Evolutionary conservation across 1,139 yeast species (phyloP), one percentile per base, ranked within the genome.

Genomic region (Saccharomyces hybrid): DNA sequence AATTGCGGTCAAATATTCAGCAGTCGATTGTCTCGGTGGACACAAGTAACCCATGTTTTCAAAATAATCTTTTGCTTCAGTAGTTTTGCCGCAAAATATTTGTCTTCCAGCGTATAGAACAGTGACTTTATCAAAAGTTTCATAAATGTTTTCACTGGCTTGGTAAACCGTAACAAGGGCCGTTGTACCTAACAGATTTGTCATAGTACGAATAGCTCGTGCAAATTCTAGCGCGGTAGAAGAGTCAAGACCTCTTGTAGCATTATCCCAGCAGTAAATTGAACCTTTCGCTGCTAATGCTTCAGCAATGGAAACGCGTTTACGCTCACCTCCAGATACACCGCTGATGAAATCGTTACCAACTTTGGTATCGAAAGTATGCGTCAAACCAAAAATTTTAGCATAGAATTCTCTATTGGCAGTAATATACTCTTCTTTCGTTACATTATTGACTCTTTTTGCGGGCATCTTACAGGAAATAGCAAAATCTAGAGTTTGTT

Each of bases 261-360:
- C 80, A 59, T 81, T 81, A 67, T 81, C 85, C 85, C 85, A 81
- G 67, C 84, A 80, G 65, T 79, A 79, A 41, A 80, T 68, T 14
- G 78, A 69, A 25, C 79, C 81, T 53, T 76, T 71, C 49, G 80
- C 76, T 42, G 79, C 78, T 62, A 77, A 67, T 0, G 81, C 82
- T 65, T 78, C 82, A 27, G 88, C 88, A 62, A 86, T 83, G 5
- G 91, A 84, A 27, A 86, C 93, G 71, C 95, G 83, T 71, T 85
- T 85, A 62, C 93, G 77, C 72, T 86, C 93, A 72, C 95, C 95
- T 63, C 95, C 95, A 47, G 91, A 84, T 31, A 86, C 88, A 70
- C 95, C 95, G 64, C 91, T 78, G 47, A 85, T 78, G 55, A 77
- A 80, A 63, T 85, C 88, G 64, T 82, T 79, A 55, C 91, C 91